A percentile compares a stretch with the other conserved stretches of the same genome.
Conservation (phyloP, 495 filamentous ascomycete species). For the Diplogelasinospora grovesii region DNA sequence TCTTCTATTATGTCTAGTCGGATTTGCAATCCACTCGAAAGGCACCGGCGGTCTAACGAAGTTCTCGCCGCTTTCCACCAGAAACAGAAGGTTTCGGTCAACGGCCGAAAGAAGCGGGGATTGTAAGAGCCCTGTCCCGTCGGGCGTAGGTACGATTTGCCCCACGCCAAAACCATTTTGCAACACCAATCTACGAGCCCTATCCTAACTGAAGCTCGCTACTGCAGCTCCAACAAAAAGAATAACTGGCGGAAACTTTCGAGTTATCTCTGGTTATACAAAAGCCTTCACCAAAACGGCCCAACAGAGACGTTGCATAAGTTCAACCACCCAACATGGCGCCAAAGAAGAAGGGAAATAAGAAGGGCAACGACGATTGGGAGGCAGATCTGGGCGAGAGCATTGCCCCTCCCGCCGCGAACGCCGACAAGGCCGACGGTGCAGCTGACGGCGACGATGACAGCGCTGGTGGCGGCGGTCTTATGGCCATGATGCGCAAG, state of each 20-base stretch:
- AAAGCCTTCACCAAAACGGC: no score
- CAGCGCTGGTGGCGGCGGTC: conserved; percentile 51
- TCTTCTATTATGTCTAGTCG: conserved; percentile 15
- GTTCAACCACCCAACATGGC: conserved; percentile 73
- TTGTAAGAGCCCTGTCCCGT: no score
- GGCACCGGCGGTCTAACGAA: conserved; percentile 5
- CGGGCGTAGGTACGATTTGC: no score
- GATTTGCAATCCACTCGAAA: conserved; percentile 6
- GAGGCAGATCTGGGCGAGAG: conserved; percentile 88
- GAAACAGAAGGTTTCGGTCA: conserved; percentile 2
- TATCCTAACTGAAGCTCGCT: neutral
- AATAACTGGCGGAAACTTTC: no score
- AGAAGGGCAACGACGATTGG: conserved; percentile 88
- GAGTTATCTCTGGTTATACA: no score
- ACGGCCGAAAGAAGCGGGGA: conserved; percentile 4
- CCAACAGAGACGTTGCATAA: no score
- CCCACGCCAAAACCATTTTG: no score
- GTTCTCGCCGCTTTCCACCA: conserved; percentile 9
- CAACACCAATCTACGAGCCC: no score
- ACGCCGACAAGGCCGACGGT: conserved; percentile 30
- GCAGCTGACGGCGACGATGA: conserved; percentile 45
- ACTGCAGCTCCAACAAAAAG: neutral
- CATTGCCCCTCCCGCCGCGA: conserved; percentile 44
- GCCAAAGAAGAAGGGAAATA: conserved; percentile 91
- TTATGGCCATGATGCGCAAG: conserved; percentile 84